Evolutionary conservation across 805 yeast genomes (phyloP), one percentile per base, ranked within the genome.

Genomic region (Metschnikowia proteae): DNA sequence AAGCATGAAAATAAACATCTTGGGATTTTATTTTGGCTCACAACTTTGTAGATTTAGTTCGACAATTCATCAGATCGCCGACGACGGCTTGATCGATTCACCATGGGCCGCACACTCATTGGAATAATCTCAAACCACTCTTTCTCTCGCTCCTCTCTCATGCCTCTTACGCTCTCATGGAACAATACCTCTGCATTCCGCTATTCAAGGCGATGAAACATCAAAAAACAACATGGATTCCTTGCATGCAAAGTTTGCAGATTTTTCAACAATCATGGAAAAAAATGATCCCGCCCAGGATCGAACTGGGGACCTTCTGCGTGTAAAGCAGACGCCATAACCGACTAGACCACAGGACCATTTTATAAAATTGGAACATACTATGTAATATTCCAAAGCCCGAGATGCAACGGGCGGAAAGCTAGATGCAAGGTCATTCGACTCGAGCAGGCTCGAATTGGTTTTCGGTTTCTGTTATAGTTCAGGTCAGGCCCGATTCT

Each of bases 241-340:
- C 33, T 11, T 11, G 33, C 33, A 31, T 3, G 13, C 33, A 31
- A 11, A 11, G n/a, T 11, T 7, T 31, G 8, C 33, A 27, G 13
- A 28, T 22, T 13, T 23, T 2, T 4, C 27, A 36, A 37, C 33
- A 29, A 38, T 31, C 13, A 31, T 25, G 1, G 17, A 51, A 52
- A 51, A 36, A 53, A 47, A 39, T 90, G 97, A 89, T 86, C 88
- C 84, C 86, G 90, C 97, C 97, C 97, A 91, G 97, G 97, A 89
- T 92, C 97, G 97, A 92, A 92, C 97, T 90, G 97, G 97, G 97
- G 97, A 92, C 97, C 90, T 88, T 88, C 94, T 89, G 96, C 97
- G 97, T 91, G 97, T 91, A 89, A 91, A 88, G 97, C 97, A 90
- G 94, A 88, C 87, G 97, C 96, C 97, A 91, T 91, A 83, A 90